Evolutionary conservation across 2,329 filamentous ascomycete species (phyloP), one percentile per base, ranked within the genome.

Genomic region (Mollisia scopiformis): DNA sequence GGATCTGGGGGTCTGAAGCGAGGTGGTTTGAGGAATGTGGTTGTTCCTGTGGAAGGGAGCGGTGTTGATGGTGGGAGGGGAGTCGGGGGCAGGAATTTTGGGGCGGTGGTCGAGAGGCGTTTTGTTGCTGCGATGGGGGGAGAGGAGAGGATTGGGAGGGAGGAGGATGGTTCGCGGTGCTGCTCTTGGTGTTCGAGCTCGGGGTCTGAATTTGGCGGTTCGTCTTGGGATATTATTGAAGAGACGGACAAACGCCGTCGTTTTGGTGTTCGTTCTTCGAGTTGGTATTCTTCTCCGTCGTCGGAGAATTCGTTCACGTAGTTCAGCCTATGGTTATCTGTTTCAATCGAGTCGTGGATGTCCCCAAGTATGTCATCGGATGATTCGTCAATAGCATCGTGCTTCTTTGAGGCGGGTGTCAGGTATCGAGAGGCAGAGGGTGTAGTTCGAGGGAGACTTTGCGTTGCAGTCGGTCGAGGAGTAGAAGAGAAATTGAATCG

Each of bases 401-500:
- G 51, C 1, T 57, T 23, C 35, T 62, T 66, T 6, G 46, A 14
- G 13, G 39, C 56, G 19, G 71, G 70, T 19, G 71, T 69, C 47
- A 68, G 33, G 37, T 64, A 73, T 37, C 69, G 68, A 25, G 68
- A 59, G n/a, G 66, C 63, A 35, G 65, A 62, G 14, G 71, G 71
- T 23, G 69, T 73, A 35, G 65, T 50, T 54, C 64, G 37, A 50
- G 67, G 58, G 21, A 63, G 35, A 59, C 49, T 62, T 28, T 70
- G 67, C n/a, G 69, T 63, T 6, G 62, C 61, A 46, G 65, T 63
- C 19, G 65, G 65, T 56, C 62, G 61, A 11, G 71, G 71, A 0
- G 71, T 71, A 2, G 70, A 72, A 19, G 72, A 64, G 50, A 74
- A 63, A 7, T 63, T 68, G 61, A 75, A 75, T 35, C 72, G 68